Conservation (phyloP, 2,329 filamentous ascomycete species). For the Aspergillus phoenicis region DNA sequence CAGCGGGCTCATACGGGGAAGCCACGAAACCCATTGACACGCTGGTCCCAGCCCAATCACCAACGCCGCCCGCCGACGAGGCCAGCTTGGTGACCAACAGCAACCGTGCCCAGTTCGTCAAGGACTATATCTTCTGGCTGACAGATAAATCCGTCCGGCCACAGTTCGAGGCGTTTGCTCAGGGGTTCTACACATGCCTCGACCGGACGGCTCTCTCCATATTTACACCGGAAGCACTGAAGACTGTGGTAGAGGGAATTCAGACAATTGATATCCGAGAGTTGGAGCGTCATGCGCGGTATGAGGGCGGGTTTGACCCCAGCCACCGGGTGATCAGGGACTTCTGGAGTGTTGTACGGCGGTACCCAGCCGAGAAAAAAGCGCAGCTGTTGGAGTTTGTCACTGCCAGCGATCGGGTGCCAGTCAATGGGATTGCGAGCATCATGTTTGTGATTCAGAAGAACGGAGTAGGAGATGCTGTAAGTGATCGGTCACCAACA, state of each 20-base stretch:
- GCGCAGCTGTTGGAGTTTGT: conserved; percentile 86
- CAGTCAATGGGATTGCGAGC: conserved; percentile 80
- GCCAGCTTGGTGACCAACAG: conserved; percentile 75
- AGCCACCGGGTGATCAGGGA: conserved; percentile 69
- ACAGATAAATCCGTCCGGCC: conserved; percentile 74
- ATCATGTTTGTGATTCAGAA: conserved; percentile 82
- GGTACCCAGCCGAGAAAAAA: conserved; percentile 64
- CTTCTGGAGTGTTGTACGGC: conserved; percentile 84
- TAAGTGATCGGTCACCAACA: conserved; percentile 27
- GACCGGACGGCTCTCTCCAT: conserved; percentile 70
- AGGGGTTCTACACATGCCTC: conserved; percentile 77
- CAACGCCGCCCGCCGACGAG: conserved; percentile 48
- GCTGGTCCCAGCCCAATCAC: conserved; percentile 28
- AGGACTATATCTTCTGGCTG: conserved; percentile 82
- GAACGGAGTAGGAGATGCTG: conserved; percentile 66
- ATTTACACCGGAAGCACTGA: conserved; percentile 71
- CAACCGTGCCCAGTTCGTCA: conserved; percentile 77
- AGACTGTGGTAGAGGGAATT: conserved; percentile 78
- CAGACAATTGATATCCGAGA: conserved; percentile 77
- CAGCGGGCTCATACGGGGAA: conserved; percentile 21
- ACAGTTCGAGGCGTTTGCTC: conserved; percentile 78
- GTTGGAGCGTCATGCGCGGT: conserved; percentile 70
- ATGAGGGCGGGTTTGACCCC: conserved; percentile 75
- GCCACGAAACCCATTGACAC: conserved; percentile 28
- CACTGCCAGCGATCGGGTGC: conserved; percentile 86